These are phyloP conservation scores for Pulveroboletus ravenelii DNA, from an alignment of 768 basidiomycete species.

Conservation along the genomic window DNA sequence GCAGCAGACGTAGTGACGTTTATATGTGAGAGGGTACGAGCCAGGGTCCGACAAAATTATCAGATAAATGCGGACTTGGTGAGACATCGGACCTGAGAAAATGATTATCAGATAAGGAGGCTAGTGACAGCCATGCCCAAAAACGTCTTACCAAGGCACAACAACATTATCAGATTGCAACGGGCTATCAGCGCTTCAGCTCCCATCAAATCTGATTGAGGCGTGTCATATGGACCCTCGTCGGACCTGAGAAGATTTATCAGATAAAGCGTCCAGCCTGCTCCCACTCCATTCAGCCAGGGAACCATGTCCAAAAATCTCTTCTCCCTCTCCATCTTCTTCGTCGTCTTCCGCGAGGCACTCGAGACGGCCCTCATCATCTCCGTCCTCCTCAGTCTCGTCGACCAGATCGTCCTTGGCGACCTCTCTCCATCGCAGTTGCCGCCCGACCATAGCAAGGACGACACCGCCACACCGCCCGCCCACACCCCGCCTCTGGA, in stretches of 20 bases:
- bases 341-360: slow-evolving; percentile 94
- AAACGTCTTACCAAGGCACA: too few relatives aligned
- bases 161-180: too few relatives aligned
- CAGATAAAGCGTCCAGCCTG: neutral
- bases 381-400: slow-evolving; percentile 85
- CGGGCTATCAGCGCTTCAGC: too few relatives aligned
- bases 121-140: too few relatives aligned
- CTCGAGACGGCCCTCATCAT: slow-evolving; percentile 91
- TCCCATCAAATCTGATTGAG: too few relatives aligned
- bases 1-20: too few relatives aligned
- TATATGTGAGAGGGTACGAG: neutral
- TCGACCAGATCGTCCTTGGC: slow-evolving; percentile 72
- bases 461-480: neutral
- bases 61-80: neutral
- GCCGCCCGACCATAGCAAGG: neutral
- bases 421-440: neutral
- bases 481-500: neutral
- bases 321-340: slow-evolving; percentile 91
- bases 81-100: too few relatives aligned
- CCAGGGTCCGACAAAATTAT: neutral
- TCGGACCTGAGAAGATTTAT: neutral
- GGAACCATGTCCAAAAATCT: slow-evolving; percentile 37
- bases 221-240: too few relatives aligned
- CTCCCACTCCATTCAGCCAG: neutral
- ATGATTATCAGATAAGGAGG: too few relatives aligned